A percentile compares a stretch with the other conserved stretches of the same genome.
phyloP scores from a whole-genome alignment of 257 asterid species.

The Solanum piurae region DNA sequence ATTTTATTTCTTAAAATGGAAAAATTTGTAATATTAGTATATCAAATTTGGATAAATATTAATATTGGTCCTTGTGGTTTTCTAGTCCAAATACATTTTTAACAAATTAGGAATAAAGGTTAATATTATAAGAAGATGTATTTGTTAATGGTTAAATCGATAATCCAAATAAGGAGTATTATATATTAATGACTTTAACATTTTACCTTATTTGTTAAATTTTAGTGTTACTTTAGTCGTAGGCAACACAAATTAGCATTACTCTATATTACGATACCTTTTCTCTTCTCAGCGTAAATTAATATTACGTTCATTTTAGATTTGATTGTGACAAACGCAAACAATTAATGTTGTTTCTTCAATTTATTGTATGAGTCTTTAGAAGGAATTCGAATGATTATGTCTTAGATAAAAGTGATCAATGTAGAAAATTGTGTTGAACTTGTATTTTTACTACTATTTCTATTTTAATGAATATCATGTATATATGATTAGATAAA shows the following conservation, averaged over 20 bases:
- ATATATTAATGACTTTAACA: too few species aligned
- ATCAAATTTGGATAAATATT: background rate
- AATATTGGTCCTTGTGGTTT: background rate
- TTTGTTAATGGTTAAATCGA: too few species aligned
- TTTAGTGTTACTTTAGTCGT: too few species aligned
- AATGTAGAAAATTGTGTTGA: background rate
- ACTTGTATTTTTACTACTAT: too few species aligned
- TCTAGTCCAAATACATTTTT: background rate
- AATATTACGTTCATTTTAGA: too few species aligned
- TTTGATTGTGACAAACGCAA: background rate
- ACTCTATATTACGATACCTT: too few species aligned
- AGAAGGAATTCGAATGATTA: too few species aligned
- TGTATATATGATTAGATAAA: fast-evolving
- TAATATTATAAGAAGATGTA: too few species aligned
- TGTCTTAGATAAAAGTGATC: background rate
- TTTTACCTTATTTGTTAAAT: too few species aligned
- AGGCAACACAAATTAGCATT: background rate
- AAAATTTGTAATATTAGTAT: background rate
- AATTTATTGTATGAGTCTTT: too few species aligned
- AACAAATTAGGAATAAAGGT: background rate
- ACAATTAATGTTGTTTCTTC: background rate
- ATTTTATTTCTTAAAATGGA: background rate
- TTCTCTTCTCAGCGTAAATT: too few species aligned
- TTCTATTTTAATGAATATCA: background rate
- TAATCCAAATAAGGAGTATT: too few species aligned